Percentiles rank a stretch among this genome's conserved stretches.
Conservation (phyloP, 495 filamentous ascomycete species). For the Aspergillus homomorphus region DNA sequence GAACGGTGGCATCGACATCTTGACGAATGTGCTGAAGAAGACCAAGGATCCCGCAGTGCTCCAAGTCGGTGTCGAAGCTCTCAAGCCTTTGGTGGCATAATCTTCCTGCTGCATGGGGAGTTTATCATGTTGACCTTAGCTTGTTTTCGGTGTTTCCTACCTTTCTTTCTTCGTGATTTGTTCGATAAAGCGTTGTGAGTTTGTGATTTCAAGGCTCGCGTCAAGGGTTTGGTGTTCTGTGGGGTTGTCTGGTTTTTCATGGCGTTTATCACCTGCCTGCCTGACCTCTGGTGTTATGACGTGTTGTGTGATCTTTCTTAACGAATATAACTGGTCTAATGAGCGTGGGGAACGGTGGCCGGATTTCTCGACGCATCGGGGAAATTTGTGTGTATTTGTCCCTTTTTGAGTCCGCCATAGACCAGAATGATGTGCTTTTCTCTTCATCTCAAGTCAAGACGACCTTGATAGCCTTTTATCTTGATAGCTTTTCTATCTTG, state of each 20-base stretch:
- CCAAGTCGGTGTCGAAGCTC: slow-evolving; percentile 58
- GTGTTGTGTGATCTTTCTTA: neutral
- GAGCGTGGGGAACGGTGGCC: slow-evolving; percentile 5
- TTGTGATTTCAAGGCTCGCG: neutral
- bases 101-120: neutral
- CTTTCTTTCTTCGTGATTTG: slow-evolving; percentile 2
- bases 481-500: too few relatives aligned
- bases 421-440: slow-evolving; percentile 7
- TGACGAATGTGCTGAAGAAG: slow-evolving; percentile 63
- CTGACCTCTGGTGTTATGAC: neutral
- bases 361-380: slow-evolving; percentile 1
- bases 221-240: neutral
- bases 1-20: slow-evolving; percentile 54
- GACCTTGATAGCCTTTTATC: neutral
- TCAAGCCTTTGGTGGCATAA: slow-evolving; percentile 56
- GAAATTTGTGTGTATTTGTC: neutral
- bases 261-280: neutral
- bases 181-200: neutral
- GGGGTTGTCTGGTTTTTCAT: neutral
- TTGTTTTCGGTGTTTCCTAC: neutral
- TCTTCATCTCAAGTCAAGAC: neutral
- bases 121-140: neutral
- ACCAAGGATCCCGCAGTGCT: slow-evolving; percentile 61
- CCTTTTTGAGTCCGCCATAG: slow-evolving; percentile 6
- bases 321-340: slow-evolving; percentile 6